Evolutionary conservation across 2,329 filamentous ascomycete species (phyloP), one percentile per base, ranked within the genome.

Genomic region (Myrmaecium sp.): DNA sequence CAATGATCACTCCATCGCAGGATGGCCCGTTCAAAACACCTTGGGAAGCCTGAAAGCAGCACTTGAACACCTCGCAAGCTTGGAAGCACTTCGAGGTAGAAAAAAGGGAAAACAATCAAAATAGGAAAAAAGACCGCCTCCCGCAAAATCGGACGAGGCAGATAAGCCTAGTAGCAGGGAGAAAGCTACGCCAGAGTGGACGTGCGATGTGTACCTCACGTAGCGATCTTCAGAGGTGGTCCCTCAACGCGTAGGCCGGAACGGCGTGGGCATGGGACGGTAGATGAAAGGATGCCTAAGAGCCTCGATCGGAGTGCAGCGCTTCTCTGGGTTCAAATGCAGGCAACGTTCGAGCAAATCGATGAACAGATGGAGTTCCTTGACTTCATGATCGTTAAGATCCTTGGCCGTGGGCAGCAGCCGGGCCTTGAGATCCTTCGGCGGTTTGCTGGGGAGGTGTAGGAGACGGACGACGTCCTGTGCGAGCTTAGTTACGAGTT

Each of bases 331-430:
- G 45, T 95, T 93, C 36, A 95, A 64, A 31, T 75, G 72, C 36
- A 98, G 61, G 47, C 84, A 95, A 29, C 78, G 75, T 44, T 93
- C 84, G 30, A 98, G 57, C 25, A 98, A 57, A 51, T 95, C 84
- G 38, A 82, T 64, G 51, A 98, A 93, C 28, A 76, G 63, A 32
- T 76, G 74, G 34, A 94, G 57, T 41, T 94, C 82, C 48, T 74
- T 77, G 20, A 67, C 59, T 49, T 89, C 81, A 6, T 47, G 59
- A 34, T 84, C 76, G 26, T 62, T 70, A 62, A 92, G 74, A 27
- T 73, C 76, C 30, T 69, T 70, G 5, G 74, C 74, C 13, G 74
- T 79, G 9, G 63, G 62, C 47, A 77, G 63, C 27, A 98, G 64
- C 37, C 84, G 69, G 2, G 77, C 75, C 42, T 82, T 80, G 25